These are phyloP conservation scores for Rostrohypoxylon terebratum DNA, from an alignment of 495 filamentous ascomycete species.

Conservation along the genomic window DNA sequence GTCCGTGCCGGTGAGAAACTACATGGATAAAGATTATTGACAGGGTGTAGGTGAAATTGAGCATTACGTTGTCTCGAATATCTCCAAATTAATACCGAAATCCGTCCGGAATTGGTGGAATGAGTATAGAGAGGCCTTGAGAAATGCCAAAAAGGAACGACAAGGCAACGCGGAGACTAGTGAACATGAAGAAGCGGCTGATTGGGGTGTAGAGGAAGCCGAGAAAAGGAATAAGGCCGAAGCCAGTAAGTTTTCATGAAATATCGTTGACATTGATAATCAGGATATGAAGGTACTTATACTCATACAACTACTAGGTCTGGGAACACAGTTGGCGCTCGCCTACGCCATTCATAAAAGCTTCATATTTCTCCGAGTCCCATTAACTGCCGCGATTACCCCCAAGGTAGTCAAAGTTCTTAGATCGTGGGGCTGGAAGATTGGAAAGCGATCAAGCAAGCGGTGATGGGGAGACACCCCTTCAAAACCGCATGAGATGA, in stretches of 20 bases:
- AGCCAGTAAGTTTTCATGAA: slow-evolving; percentile 62
- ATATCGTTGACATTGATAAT: neutral
- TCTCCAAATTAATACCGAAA: slow-evolving; percentile 63
- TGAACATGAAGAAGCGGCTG: slow-evolving; percentile 57
- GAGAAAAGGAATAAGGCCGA: slow-evolving; percentile 58
- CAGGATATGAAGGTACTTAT: slow-evolving; percentile 8
- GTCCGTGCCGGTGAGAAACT: slow-evolving; percentile 61
- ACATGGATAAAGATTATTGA: slow-evolving; percentile 44
- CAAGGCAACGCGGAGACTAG: slow-evolving; percentile 44
- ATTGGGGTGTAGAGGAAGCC: slow-evolving; percentile 67
- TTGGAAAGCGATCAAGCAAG: slow-evolving; percentile 61
- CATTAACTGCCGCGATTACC: slow-evolving; percentile 86
- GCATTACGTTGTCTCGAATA: slow-evolving; percentile 61
- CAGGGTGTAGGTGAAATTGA: slow-evolving; percentile 59
- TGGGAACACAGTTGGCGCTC: slow-evolving; percentile 85
- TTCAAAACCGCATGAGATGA: neutral
- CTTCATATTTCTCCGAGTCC: slow-evolving; percentile 94
- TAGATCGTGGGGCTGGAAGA: slow-evolving; percentile 80
- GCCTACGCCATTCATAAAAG: slow-evolving; percentile 98
- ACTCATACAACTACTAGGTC: slow-evolving; percentile 49
- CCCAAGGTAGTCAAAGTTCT: slow-evolving; percentile 92
- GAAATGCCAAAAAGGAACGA: slow-evolving; percentile 49
- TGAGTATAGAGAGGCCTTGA: slow-evolving; percentile 54
- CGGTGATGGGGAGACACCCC: slow-evolving; percentile 12
- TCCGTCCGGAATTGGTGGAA: slow-evolving; percentile 59